These are phyloP conservation scores for Irpex rosettiformis DNA, from an alignment of 1,284 basidiomycete species.

Conservation along the genomic window DNA sequence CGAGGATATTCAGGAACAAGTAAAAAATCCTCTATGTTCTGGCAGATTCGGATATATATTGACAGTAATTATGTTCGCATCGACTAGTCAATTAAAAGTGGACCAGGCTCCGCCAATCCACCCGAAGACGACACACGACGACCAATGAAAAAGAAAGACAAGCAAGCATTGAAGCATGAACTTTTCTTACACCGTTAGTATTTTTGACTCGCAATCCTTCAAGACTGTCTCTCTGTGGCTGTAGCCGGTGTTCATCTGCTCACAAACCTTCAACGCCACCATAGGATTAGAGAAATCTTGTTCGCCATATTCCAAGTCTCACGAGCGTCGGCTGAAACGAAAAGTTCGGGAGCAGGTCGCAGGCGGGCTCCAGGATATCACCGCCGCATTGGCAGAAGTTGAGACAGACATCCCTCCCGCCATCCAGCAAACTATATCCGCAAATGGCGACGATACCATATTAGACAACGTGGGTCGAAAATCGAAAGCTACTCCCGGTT, in stretches of 20 bases:
- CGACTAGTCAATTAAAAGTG: neutral
- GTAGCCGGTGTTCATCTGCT: neutral
- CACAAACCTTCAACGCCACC: neutral
- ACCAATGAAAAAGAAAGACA: conserved; percentile 63
- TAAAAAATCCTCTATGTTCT: conserved; percentile 9
- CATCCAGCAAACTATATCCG: conserved; percentile 18
- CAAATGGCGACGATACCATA: conserved; percentile 15
- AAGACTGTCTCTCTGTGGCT: conserved; percentile 15
- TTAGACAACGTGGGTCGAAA: conserved; percentile 16
- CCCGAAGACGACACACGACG: conserved; percentile 22
- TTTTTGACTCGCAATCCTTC: neutral
- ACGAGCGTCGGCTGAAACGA: conserved; percentile 65
- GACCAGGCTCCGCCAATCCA: neutral
- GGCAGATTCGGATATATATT: neutral
- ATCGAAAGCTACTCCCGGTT: conserved; percentile 35
- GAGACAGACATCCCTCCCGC: conserved; percentile 26
- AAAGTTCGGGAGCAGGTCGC: conserved; percentile 70
- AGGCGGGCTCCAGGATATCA: conserved; percentile 56
- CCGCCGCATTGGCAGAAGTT: conserved; percentile 50
- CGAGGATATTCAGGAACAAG: conserved; percentile 24
- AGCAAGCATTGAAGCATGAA: conserved; percentile 62
- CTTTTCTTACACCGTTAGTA: conserved; percentile 60
- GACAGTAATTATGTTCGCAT: neutral
- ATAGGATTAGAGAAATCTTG: conserved; percentile 53
- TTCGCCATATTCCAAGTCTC: conserved; percentile 73